phyloP scores from a whole-genome alignment of 139 green algal species.

The Ulvella scutata region DNA sequence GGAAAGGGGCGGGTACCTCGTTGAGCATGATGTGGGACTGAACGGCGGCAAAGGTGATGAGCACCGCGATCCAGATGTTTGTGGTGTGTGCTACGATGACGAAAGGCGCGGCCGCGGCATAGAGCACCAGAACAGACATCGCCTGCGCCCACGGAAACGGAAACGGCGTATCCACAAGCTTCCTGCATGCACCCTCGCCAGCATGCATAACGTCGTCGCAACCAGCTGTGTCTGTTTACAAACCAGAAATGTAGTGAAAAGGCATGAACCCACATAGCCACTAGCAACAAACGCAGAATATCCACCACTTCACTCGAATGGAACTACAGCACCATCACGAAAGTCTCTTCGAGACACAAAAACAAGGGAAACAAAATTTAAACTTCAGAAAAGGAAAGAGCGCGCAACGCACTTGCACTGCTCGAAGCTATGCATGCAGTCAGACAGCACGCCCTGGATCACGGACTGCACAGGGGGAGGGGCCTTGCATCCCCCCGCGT shows the following conservation, averaged over 20 bases:
- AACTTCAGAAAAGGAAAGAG: too few species aligned
- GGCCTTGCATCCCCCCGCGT: not conserved
- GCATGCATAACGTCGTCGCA: too few species aligned
- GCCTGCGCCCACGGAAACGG: slow-evolving; percentile 16
- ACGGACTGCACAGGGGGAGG: not conserved
- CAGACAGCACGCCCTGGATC: slow-evolving; percentile 4
- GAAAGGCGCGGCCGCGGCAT: not conserved
- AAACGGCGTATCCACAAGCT: slow-evolving; percentile 19
- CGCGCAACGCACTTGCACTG: not conserved
- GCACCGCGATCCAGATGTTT: not conserved
- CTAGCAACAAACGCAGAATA: too few species aligned
- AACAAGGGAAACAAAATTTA: too few species aligned
- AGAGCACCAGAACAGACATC: slow-evolving; percentile 1
- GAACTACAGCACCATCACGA: too few species aligned
- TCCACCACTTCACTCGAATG: too few species aligned
- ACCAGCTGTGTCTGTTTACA: too few species aligned
- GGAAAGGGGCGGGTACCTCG: too few species aligned
- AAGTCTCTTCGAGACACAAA: not conserved
- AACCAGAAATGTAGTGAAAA: too few species aligned
- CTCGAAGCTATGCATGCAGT: slow-evolving; percentile 7
- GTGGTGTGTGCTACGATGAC: slow-evolving; percentile 3
- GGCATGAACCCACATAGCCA: too few species aligned
- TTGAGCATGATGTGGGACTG: slow-evolving; percentile 17
- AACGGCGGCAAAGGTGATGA: slow-evolving; percentile 12
- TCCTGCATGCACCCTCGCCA: too few species aligned